Conservation (phyloP, 345 rosid genomes). For the Chamaenerion angustifolium region DNA sequence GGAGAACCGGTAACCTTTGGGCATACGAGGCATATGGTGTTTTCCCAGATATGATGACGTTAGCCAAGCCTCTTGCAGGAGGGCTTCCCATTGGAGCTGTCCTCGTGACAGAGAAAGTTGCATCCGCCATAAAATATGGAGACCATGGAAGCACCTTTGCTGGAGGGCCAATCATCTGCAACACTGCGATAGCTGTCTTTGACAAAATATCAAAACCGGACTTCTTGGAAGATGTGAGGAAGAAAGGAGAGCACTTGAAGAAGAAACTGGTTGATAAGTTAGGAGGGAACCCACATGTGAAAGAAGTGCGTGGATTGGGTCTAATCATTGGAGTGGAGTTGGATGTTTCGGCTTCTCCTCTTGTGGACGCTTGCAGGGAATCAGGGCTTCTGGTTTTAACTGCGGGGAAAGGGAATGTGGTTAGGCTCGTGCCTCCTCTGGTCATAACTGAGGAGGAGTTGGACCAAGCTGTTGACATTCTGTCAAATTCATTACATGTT, state of each 20-base stretch:
- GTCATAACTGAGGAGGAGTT: conserved; percentile 63
- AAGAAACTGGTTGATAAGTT: conserved; percentile 40
- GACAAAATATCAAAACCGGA: conserved; percentile 55
- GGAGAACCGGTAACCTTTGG: conserved; percentile 73
- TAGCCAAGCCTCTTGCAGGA: conserved; percentile 94
- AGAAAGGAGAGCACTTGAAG: conserved; percentile 58
- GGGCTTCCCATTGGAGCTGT: conserved; percentile 86
- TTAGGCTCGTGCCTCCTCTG: conserved; percentile 84
- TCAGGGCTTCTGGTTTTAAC: conserved; percentile 59
- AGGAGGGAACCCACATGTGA: conserved; percentile 55
- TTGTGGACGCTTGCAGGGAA: conserved; percentile 65
- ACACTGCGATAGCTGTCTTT: conserved; percentile 48
- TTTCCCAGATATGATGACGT: conserved; percentile 78
- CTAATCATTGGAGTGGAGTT: conserved; percentile 72
- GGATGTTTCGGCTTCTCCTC: conserved; percentile 46
- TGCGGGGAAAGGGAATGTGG: conserved; percentile 78
- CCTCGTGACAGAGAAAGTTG: conserved; percentile 64
- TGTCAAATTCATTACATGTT: background rate
- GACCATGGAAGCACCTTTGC: conserved; percentile 97
- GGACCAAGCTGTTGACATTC: conserved; percentile 26
- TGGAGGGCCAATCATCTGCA: conserved; percentile 65
- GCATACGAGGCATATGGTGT: conserved; percentile 58
- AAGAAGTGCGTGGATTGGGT: conserved; percentile 74
- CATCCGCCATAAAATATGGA: conserved; percentile 48
- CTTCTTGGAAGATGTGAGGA: conserved; percentile 56